Evolutionary conservation across 2,329 filamentous ascomycete species (phyloP).

Genomic region (Fusarium agapanthi): DNA sequence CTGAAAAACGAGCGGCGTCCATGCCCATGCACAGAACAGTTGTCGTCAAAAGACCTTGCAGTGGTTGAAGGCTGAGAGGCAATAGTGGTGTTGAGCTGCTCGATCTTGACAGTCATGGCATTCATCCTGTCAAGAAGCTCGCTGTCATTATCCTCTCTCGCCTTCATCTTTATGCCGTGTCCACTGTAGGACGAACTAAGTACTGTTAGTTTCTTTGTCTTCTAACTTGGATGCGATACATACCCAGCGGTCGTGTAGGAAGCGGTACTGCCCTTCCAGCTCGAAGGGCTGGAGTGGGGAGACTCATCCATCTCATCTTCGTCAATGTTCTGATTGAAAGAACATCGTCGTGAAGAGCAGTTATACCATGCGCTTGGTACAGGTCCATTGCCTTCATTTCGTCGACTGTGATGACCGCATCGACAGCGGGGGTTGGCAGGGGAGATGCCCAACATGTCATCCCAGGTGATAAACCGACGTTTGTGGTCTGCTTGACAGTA

Average conservation of each 20-base stretch:
- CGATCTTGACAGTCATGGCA: background rate
- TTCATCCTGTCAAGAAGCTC: background rate
- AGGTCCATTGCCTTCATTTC: background rate
- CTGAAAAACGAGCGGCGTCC: background rate
- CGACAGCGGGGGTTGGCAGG: background rate
- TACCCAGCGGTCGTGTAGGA: background rate
- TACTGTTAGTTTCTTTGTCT: accelerated
- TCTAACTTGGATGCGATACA: accelerated
- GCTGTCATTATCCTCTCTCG: background rate
- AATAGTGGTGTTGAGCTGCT: background rate
- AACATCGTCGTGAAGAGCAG: background rate
- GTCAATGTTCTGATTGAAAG: background rate
- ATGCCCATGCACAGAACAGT: background rate
- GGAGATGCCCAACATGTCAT: background rate
- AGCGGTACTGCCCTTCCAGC: background rate
- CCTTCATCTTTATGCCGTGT: background rate
- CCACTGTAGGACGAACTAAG: background rate
- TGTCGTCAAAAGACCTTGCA: background rate
- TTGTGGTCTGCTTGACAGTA: background rate
- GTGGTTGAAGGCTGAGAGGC: accelerated
- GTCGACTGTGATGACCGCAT: background rate
- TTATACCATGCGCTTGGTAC: background rate
- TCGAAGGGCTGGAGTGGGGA: background rate
- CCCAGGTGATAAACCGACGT: background rate
- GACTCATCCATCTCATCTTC: background rate